phyloP scores from a whole-genome alignment of 805 yeast genomes.

The Cyberlindnera mrakii region DNA sequence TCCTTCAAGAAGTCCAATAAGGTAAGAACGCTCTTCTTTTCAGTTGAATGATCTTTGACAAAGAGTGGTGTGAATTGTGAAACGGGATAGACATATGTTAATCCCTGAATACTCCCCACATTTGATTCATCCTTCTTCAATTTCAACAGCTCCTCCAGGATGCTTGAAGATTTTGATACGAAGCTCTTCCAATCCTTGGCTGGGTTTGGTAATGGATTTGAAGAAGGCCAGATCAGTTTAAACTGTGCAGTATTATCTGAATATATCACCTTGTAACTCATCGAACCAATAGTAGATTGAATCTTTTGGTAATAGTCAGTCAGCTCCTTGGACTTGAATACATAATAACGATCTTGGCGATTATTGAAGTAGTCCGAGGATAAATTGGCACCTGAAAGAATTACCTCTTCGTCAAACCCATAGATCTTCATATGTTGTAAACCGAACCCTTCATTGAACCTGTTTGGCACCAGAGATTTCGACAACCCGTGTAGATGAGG shows the following conservation, averaged over 20 bases:
- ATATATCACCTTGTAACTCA: conserved; percentile 63
- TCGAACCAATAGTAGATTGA: conserved; percentile 57
- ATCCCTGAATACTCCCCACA: conserved; percentile 19
- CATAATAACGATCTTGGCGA: conserved; percentile 88
- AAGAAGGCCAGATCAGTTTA: conserved; percentile 65
- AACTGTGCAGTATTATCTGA: conserved; percentile 42
- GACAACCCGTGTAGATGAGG: conserved; percentile 73
- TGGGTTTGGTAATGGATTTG: conserved; percentile 67
- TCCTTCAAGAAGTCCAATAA: conserved; percentile 53
- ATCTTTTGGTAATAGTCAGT: conserved; percentile 72
- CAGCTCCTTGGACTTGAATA: conserved; percentile 51
- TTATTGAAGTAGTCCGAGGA: conserved; percentile 90
- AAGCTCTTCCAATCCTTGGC: conserved; percentile 44
- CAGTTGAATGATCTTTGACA: conserved; percentile 65
- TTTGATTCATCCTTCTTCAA: conserved; percentile 25
- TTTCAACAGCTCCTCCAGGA: conserved; percentile 54
- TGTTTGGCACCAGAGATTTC: conserved; percentile 61
- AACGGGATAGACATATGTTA: conserved; percentile 80
- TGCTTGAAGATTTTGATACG: conserved; percentile 46
- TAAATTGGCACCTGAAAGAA: conserved; percentile 86
- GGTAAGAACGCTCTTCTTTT: conserved; percentile 61
- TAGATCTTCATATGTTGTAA: conserved; percentile 96
- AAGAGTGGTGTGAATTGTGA: conserved; percentile 87
- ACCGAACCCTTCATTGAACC: conserved; percentile 88
- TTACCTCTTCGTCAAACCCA: conserved; percentile 87